phyloP scores from a whole-genome alignment of 257 asterid species.

The Solanum ossicruentum region DNA sequence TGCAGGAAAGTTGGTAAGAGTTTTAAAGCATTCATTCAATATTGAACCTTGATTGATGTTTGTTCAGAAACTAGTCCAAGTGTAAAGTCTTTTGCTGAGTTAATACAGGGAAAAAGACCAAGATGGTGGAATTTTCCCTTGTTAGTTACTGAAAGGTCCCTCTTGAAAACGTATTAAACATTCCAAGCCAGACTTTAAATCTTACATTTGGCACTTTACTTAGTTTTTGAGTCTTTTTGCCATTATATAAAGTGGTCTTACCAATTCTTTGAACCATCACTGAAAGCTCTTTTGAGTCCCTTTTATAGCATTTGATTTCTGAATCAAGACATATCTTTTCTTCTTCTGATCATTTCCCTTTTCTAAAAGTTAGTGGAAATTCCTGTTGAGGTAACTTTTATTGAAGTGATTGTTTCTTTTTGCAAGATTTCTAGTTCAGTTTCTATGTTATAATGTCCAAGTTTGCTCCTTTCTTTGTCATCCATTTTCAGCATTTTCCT shows the following conservation, averaged over 20 bases:
- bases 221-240: not conserved
- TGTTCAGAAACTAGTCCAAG: not conserved
- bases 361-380: not conserved
- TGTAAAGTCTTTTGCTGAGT: not conserved
- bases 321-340: not conserved
- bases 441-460: not conserved
- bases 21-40: not conserved
- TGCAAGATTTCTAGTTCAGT: not conserved
- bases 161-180: slow-evolving; percentile 16
- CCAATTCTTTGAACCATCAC: not conserved
- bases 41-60: not conserved
- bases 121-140: not conserved
- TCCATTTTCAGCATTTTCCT: not conserved
- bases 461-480: not conserved
- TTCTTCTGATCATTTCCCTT: not conserved
- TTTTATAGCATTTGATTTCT: not conserved
- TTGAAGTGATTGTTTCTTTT: not conserved
- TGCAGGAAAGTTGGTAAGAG: not conserved
- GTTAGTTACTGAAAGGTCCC: slow-evolving; percentile 12
- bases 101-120: not conserved
- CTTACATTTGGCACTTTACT: slow-evolving; percentile 8
- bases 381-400: not conserved
- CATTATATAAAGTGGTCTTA: not conserved
- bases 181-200: slow-evolving; percentile 1
- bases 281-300: not conserved